Evolutionary conservation across 1,284 basidiomycete species (phyloP).

Genomic region (Ceratobasidium sp.): DNA sequence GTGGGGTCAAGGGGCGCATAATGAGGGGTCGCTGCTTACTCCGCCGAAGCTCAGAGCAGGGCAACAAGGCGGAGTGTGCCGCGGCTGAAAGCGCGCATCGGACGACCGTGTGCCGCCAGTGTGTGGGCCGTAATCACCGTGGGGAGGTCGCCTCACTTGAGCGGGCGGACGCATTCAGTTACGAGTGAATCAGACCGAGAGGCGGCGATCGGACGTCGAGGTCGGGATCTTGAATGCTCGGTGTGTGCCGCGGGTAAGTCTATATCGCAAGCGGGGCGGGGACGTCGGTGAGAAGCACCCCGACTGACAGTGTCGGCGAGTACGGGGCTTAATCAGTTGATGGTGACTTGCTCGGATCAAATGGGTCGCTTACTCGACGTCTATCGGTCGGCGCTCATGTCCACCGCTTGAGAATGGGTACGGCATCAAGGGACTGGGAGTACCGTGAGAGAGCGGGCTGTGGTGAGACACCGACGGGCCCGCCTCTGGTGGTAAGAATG

Average conservation of each 20-base stretch:
- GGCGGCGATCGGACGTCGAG: neutral
- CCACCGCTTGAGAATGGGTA: neutral
- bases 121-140: neutral
- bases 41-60: neutral
- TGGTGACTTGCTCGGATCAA: conserved; percentile 8
- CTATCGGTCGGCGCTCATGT: neutral
- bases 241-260: neutral
- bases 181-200: neutral
- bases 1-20: neutral
- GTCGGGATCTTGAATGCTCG: neutral
- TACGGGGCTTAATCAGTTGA: neutral
- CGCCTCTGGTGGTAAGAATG: neutral
- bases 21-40: neutral
- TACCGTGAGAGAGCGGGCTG: neutral
- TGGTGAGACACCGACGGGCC: conserved; percentile 11
- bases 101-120: neutral
- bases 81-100: too few species aligned
- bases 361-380: neutral
- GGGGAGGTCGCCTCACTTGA: conserved; percentile 5
- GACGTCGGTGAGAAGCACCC: neutral
- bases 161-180: neutral
- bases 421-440: conserved; percentile 33
- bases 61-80: too few species aligned
- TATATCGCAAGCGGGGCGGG: neutral
- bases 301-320: conserved; percentile 2